Percentiles rank a stretch among this genome's conserved stretches.
Conservation (phyloP, 495 filamentous ascomycete species). For the Hypoxylon cercidicola region DNA sequence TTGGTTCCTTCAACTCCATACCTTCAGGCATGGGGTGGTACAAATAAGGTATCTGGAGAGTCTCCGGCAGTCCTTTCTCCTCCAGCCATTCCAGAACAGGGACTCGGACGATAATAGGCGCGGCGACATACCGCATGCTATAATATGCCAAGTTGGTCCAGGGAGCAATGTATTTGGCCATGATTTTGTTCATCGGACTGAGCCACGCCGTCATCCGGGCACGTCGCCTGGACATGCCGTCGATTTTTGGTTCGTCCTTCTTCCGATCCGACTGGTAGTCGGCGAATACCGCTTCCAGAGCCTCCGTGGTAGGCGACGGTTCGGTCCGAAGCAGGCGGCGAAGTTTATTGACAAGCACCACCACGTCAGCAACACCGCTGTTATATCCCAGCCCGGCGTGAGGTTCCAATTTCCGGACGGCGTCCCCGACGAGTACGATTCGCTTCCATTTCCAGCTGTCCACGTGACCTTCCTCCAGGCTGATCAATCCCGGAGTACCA, state of each 20-base stretch:
- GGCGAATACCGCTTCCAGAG: constrained; percentile 32
- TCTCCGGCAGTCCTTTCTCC: constrained; percentile 19
- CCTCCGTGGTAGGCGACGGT: constrained; percentile 17
- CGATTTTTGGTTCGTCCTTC: constrained; percentile 27
- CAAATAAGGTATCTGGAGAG: constrained; percentile 12
- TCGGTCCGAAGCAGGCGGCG: constrained; percentile 27
- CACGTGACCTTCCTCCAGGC: constrained; percentile 54
- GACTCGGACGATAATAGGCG: constrained; percentile 28
- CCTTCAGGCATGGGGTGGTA: constrained; percentile 14
- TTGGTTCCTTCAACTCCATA: neutral
- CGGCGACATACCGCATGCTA: constrained; percentile 16
- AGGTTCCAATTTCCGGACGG: constrained; percentile 56
- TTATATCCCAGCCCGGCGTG: constrained; percentile 55
- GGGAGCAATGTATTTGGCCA: constrained; percentile 33
- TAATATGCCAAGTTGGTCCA: constrained; percentile 20
- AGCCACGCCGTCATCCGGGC: constrained; percentile 34
- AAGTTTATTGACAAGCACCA: constrained; percentile 55
- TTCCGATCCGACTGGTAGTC: constrained; percentile 36
- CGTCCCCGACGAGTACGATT: constrained; percentile 56
- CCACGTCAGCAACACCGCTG: constrained; percentile 54
- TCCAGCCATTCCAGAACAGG: constrained; percentile 42
- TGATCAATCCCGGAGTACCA: constrained; percentile 40
- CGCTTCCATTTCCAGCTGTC: constrained; percentile 53
- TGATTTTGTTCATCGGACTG: constrained; percentile 27
- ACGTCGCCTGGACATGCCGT: constrained; percentile 34